Evolutionary conservation across 805 yeast genomes (phyloP).

Genomic region (Candida sphagnicola): DNA sequence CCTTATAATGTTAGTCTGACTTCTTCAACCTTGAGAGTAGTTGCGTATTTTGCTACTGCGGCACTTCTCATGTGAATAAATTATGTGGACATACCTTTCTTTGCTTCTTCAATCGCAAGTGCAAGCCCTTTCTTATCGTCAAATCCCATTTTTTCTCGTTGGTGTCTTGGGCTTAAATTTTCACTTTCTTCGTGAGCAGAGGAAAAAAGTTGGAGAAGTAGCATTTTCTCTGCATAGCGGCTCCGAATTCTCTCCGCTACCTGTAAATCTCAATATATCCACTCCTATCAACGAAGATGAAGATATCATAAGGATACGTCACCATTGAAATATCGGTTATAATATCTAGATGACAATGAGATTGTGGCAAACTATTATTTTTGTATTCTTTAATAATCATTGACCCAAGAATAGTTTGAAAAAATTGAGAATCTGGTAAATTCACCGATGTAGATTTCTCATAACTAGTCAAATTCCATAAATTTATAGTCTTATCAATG

Average conservation of each 20-base stretch:
- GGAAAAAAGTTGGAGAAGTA: too few species aligned
- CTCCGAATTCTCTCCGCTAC: slow-evolving; percentile 18
- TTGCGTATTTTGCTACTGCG: too few species aligned
- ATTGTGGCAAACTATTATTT: background rate
- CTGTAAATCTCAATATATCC: slow-evolving; percentile 63
- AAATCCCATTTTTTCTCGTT: slow-evolving; percentile 33
- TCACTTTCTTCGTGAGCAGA: too few species aligned
- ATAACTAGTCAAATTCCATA: slow-evolving; percentile 17
- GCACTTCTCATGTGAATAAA: too few species aligned
- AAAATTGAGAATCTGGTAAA: background rate
- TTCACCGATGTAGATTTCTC: slow-evolving; percentile 1
- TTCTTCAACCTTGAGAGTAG: too few species aligned
- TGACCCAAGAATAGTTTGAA: slow-evolving; percentile 1
- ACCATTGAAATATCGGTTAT: slow-evolving; percentile 41
- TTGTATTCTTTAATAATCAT: slow-evolving; percentile 2
- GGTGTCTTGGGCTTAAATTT: background rate
- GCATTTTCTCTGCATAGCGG: too few species aligned
- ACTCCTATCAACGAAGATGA: slow-evolving; percentile 62
- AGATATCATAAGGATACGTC: slow-evolving; percentile 51
- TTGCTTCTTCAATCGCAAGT: slow-evolving; percentile 71
- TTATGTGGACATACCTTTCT: slow-evolving; percentile 46
- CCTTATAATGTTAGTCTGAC: slow-evolving; percentile 33
- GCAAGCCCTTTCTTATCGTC: slow-evolving; percentile 66
- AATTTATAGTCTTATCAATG: background rate
- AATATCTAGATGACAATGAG: slow-evolving; percentile 6